A percentile compares a stretch with the other conserved stretches of the same genome.
These are phyloP conservation scores for Leishmania gerbilli DNA, from an alignment of 208 protist genomes.

Conservation along the genomic window DNA sequence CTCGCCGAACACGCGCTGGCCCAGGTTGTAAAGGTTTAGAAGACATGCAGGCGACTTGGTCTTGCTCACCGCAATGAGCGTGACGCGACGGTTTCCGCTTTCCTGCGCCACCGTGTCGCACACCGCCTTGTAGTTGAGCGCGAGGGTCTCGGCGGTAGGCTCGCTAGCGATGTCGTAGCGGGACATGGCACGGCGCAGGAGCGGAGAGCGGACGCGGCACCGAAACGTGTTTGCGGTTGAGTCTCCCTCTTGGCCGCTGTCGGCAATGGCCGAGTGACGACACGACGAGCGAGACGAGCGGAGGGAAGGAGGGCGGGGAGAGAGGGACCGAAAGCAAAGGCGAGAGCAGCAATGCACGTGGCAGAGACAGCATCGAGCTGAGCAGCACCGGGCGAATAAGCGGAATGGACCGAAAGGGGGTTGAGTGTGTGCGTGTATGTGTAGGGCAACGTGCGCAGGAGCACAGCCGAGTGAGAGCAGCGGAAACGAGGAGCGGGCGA, in stretches of 20 bases:
- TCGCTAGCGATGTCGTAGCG: constrained; percentile 70
- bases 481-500: not conserved
- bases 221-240: constrained; percentile 20
- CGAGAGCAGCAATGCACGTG: not conserved
- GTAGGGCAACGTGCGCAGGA: not conserved
- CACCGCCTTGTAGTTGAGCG: constrained; percentile 59
- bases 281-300: not conserved
- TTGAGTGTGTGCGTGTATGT: not conserved
- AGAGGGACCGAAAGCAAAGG: not conserved
- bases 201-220: not conserved
- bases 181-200: constrained; percentile 33
- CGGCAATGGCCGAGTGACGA: not conserved
- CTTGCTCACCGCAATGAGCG: constrained; percentile 78
- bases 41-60: constrained; percentile 80
- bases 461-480: not conserved
- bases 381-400: not conserved
- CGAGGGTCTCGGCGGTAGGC: constrained; percentile 49
- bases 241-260: not conserved
- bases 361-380: not conserved
- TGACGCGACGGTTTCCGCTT: constrained; percentile 39
- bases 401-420: too few species aligned
- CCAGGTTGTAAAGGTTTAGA: constrained; percentile 57
- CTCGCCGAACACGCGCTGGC: constrained; percentile 93
- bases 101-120: constrained; percentile 37
- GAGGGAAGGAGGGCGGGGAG: not conserved